phyloP scores from a whole-genome alignment of 129 eudicot genomes.

The Chrysanthemum makinoi region DNA sequence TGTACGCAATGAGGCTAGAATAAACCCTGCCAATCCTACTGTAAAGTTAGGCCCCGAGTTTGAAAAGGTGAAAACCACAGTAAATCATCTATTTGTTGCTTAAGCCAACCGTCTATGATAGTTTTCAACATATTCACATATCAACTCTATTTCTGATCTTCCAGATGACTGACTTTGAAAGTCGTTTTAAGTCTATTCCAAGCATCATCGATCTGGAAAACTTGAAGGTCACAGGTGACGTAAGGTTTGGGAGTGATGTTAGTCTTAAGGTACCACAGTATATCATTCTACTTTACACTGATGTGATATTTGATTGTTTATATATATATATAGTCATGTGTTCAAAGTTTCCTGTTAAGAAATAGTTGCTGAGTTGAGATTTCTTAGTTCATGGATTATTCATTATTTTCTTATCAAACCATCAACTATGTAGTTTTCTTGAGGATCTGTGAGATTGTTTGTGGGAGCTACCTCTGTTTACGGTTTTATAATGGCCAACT shows the following conservation, averaged over 20 bases:
- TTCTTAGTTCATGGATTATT: too few relatives aligned
- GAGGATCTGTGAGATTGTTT: too few relatives aligned
- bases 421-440: too few relatives aligned
- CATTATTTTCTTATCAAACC: too few relatives aligned
- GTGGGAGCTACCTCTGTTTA: too few relatives aligned
- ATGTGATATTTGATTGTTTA: background rate
- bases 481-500: too few relatives aligned
- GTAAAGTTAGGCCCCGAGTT: conserved; percentile 94
- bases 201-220: conserved; percentile 86
- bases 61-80: conserved; percentile 53
- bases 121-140: background rate
- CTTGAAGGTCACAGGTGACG: conserved; percentile 97
- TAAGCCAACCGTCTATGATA: background rate
- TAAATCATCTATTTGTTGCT: background rate
- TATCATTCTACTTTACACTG: background rate
- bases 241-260: conserved; percentile 72
- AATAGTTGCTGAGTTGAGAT: too few relatives aligned
- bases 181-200: conserved; percentile 94
- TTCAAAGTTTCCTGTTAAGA: too few relatives aligned
- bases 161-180: conserved; percentile 73
- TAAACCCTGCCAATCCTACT: conserved; percentile 76
- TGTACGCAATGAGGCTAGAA: conserved; percentile 70
- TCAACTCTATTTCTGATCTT: background rate
- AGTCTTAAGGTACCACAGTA: conserved; percentile 62
- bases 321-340: background rate